Base-by-base conservation (phyloP, 2,329 filamentous ascomycete genomes). In the Pseudocercospora fuligena region DNA sequence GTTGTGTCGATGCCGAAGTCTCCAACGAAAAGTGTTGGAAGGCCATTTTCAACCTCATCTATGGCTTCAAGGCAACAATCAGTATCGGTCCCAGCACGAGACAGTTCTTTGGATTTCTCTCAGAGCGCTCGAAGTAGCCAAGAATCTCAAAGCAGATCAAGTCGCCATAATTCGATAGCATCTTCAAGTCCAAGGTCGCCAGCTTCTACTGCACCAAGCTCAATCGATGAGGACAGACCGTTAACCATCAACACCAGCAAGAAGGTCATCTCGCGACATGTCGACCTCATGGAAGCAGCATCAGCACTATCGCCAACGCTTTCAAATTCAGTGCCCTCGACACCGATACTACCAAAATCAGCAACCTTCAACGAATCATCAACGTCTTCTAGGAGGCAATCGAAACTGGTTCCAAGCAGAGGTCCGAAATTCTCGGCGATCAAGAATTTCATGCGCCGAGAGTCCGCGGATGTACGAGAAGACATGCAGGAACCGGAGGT, bases 1-100 rank as follows among this genome's bases (percentile, higher is more conserved):
- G 67, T 78, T 49, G 69, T 78, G 27, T 71, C 70, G 2, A 68
- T 76, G 65, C 72, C 73, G 2, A 74, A 70, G 8, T 6, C 4
- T 8, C 40, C 40, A 19, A 43, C 40, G 40, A 43, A 16, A 60
- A 49, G 67, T 19, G 57, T 67, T 47, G 69, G 70, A 19, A 60
- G 64, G n/a, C 31, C 63, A 21, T 23, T 58, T 11, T 57, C 59
- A 19, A 59, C 61, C 53, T 61, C 65, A n/a, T 31, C 63, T 5
- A 53, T n/a, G 16, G 25, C 58, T 40, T 51, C 19, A 16, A 47
- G 12, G 49, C 68, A 57, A 56, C 60, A 29, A 54, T 60, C 33
- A 49, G 56, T 49, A 5, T 47, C 23, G 7, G 49, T 64, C 6
- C 29, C 65, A 7, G n/a, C 27, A 49, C 61, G 61, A 12, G 57